Evolutionary conservation across 768 basidiomycete genomes (phyloP).

Genomic region (Kwoniella dejecticola): DNA sequence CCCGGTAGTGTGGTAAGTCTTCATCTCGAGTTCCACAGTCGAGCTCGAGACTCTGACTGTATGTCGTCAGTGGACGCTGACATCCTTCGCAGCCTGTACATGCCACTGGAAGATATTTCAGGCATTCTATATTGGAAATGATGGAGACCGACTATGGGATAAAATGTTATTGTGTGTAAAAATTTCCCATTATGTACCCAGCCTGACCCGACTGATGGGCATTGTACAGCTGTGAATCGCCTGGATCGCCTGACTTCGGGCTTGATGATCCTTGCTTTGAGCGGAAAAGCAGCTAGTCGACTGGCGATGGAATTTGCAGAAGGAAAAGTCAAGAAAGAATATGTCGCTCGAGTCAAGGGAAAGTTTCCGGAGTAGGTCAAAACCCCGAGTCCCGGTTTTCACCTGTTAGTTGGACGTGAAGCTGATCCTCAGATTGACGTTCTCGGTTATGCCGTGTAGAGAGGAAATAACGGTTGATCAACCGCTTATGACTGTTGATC

Average conservation of each 20-base stretch:
- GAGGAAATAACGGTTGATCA: constrained; percentile 80
- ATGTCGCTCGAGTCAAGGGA: constrained; percentile 83
- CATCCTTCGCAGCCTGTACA: constrained; percentile 73
- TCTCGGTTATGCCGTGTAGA: constrained; percentile 57
- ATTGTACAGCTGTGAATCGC: constrained; percentile 93
- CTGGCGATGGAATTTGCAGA: constrained; percentile 79
- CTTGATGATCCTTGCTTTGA: constrained; percentile 87
- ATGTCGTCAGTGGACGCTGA: too few species aligned
- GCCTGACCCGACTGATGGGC: too few species aligned
- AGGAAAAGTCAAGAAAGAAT: constrained; percentile 81
- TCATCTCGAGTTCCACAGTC: not conserved
- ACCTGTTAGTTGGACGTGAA: too few species aligned
- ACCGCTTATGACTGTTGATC: constrained; percentile 85
- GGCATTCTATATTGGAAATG: constrained; percentile 84
- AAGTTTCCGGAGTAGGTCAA: constrained; percentile 77
- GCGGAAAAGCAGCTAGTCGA: constrained; percentile 66
- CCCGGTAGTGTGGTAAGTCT: constrained; percentile 88
- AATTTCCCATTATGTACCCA: too few species aligned
- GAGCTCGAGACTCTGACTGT: not conserved
- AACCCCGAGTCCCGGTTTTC: not conserved
- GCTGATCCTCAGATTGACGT: not conserved
- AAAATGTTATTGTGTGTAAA: constrained; percentile 82
- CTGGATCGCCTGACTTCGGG: constrained; percentile 93
- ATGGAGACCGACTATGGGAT: constrained; percentile 80
- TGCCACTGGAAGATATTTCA: constrained; percentile 83